Base-by-base conservation (phyloP, 305 asterid genomes). In the Solanum aculeatissimum region DNA sequence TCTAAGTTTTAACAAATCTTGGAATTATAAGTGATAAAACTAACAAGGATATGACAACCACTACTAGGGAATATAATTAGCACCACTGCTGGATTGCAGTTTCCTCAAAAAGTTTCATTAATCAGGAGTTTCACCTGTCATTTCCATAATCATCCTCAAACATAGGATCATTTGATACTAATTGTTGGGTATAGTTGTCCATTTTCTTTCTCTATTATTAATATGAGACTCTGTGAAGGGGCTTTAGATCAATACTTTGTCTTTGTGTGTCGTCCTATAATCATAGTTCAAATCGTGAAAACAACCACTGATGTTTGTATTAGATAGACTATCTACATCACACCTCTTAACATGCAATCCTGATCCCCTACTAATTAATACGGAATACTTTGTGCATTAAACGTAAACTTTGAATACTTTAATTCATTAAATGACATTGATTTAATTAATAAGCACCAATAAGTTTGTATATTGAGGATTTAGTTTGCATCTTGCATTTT, bases 231-330 rank as follows among this genome's bases (percentile, higher is more conserved):
- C 11, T 0, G 2, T 2, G 11, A 9, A 35, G 10, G 3, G 1
- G 4, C 2, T 3, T 21, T 58, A 3, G 23, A 58, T 29, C 7
- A 58, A 58, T 2, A 58, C 21, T 21, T 58, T 58, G 12, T 58
- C 2, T 21, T 11, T 23, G 18, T 23, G 35, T 21, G 18, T 23
- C 0, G 18, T 23, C 0, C 18, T 60, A 60, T 60, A 60, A 0
- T 60, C 1, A 45, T 4, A 11, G 1, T 60, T 23, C 0, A 5
- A 60, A 6, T 0, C 2, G 9, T 12, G 0, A 2, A 60, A 60
- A 0, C 11, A 60, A 0, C 6, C 0, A 60, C 2, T 23, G 23
- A 23, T 60, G 7, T 11, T 0, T 60, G 18, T 0, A 4, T 60
- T 11, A 0, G 35, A 3, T 21, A 58, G 7, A 58, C 0, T 0